Conservation (phyloP, 1,284 basidiomycete species). For the Fomes fomentarius region DNA sequence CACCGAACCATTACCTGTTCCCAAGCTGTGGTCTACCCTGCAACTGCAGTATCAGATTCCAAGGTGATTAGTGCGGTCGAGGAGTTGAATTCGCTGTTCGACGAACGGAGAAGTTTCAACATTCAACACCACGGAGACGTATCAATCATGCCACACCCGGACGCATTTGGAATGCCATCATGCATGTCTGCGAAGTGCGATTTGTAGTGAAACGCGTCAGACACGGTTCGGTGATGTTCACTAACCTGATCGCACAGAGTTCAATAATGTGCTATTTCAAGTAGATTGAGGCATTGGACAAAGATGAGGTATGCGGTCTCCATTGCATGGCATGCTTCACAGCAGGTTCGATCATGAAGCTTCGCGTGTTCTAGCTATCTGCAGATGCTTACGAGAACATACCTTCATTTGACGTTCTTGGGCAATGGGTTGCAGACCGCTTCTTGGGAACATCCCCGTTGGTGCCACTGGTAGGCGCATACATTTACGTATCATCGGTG, state of each 20-base stretch:
- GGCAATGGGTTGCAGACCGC: background rate
- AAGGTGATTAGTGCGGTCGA: constrained; percentile 1
- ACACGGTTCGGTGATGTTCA: background rate
- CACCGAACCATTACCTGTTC: background rate
- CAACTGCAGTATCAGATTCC: constrained; percentile 14
- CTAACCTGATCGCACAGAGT: background rate
- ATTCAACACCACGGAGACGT: background rate
- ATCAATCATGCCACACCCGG: constrained; percentile 2
- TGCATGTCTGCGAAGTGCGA: background rate
- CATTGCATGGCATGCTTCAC: no score
- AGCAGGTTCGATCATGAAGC: background rate
- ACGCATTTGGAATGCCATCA: background rate
- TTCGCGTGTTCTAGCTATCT: background rate
- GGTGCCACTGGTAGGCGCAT: no score
- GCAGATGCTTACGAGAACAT: background rate
- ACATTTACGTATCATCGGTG: background rate
- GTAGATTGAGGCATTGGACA: background rate
- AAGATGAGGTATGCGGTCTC: background rate
- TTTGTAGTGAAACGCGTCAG: background rate
- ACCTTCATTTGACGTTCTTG: background rate
- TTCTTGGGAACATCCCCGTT: no score
- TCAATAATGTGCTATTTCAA: background rate
- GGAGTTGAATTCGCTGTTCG: background rate
- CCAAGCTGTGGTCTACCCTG: background rate
- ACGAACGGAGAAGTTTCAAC: constrained; percentile 1